Conservation (phyloP, 1,284 basidiomycete species). For the Paramarasmius palmivorus region DNA sequence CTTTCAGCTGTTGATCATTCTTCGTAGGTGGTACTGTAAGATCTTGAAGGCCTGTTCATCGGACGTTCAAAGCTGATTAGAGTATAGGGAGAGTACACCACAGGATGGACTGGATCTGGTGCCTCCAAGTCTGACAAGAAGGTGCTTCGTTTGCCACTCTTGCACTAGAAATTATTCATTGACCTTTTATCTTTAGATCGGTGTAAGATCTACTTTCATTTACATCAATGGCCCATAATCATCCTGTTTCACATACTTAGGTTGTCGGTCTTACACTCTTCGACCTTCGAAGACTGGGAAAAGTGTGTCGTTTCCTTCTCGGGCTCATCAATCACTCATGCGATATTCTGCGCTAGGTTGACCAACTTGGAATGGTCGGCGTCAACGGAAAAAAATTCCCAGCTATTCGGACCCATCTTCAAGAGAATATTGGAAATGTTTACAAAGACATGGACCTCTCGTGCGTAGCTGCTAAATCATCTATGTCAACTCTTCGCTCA, state of each 20-base stretch:
- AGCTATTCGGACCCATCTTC: conserved; percentile 79
- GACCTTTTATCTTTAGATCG: conserved; percentile 47
- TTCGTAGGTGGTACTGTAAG: conserved; percentile 63
- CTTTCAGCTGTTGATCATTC: conserved; percentile 8
- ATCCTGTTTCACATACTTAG: conserved; percentile 35
- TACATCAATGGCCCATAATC: conserved; percentile 7
- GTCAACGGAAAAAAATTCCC: conserved; percentile 86
- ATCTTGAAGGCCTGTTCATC: neutral
- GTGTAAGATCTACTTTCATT: conserved; percentile 43
- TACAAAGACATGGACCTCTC: conserved; percentile 87
- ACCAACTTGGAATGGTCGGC: conserved; percentile 79
- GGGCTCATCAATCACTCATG: neutral
- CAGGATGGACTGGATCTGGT: conserved; percentile 89
- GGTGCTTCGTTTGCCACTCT: conserved; percentile 38
- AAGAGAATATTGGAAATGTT: conserved; percentile 79
- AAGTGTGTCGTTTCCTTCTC: conserved; percentile 47
- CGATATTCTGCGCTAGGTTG: conserved; percentile 44
- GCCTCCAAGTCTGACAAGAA: conserved; percentile 95
- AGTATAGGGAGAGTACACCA: conserved; percentile 84
- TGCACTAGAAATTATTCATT: neutral
- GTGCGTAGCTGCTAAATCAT: conserved; percentile 42
- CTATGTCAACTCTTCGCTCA: neutral
- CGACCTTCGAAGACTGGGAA: conserved; percentile 83
- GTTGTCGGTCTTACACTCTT: conserved; percentile 91
- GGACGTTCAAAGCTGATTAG: neutral